Percentiles rank a stretch among this genome's conserved stretches.
These are phyloP conservation scores for Bolboschoenoplectus hybrid DNA, from an alignment of 202 grass and related monocot species.

Conservation along the genomic window DNA sequence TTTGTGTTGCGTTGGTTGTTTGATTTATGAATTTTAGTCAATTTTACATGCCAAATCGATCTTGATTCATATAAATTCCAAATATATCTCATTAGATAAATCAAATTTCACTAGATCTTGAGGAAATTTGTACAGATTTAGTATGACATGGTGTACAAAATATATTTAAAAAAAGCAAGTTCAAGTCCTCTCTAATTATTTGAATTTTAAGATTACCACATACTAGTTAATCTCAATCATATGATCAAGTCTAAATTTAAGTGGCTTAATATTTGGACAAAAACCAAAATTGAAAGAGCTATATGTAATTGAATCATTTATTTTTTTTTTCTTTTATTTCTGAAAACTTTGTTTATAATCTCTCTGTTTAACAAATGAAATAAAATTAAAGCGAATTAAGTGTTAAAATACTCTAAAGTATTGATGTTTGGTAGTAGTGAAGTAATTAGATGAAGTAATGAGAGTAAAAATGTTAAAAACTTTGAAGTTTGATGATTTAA, in stretches of 20 bases:
- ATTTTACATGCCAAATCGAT: background rate
- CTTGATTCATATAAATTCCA: background rate
- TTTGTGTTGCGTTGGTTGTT: background rate
- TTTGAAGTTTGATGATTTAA: no score
- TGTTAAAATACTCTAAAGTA: no score
- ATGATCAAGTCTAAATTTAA: background rate
- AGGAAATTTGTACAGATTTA: background rate
- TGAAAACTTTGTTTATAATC: no score
- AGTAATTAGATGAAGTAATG: no score
- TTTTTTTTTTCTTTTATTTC: no score
- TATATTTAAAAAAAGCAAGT: background rate
- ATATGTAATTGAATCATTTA: background rate
- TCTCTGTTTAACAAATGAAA: background rate
- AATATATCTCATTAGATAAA: background rate
- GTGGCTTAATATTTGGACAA: background rate
- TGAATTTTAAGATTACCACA: background rate
- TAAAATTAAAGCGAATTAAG: no score
- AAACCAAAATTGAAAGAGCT: background rate
- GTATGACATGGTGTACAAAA: background rate
- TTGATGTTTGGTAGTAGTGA: no score
- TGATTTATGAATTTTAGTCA: background rate
- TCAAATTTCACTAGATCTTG: background rate
- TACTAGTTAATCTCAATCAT: background rate
- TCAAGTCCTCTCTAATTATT: background rate
- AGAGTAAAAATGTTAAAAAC: no score